phyloP scores from a whole-genome alignment of 257 asterid species.

The Penstemon eatonii region DNA sequence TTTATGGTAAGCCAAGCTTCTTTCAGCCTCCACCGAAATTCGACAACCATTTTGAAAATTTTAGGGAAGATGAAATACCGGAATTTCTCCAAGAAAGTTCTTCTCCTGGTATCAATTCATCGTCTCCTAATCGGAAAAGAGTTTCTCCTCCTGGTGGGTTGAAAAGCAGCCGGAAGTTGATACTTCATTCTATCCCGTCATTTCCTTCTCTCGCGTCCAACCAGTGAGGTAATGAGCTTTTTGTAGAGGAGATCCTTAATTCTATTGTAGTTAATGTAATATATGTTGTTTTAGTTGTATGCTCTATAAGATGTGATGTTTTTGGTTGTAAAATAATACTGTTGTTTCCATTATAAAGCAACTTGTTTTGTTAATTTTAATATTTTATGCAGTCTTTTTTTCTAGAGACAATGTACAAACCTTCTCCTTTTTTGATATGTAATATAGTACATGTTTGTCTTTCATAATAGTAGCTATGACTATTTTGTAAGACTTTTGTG shows the following conservation, averaged over 20 bases:
- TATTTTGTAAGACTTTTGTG: not conserved
- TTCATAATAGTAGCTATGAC: constrained; percentile 19
- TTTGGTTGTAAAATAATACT: not conserved
- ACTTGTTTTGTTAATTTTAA: constrained; percentile 2
- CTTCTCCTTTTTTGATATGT: not conserved
- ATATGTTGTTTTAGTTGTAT: constrained; percentile 22
- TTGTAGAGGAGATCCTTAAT: constrained; percentile 15
- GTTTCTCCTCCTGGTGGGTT: constrained; percentile 61
- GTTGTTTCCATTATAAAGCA: not conserved
- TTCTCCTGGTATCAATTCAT: constrained; percentile 52
- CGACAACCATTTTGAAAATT: constrained; percentile 50
- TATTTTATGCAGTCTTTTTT: not conserved
- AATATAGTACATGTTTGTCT: constrained; percentile 25
- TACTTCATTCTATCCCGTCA: constrained; percentile 69
- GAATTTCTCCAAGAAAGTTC: constrained; percentile 65
- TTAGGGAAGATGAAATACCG: constrained; percentile 71
- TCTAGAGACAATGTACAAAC: not conserved
- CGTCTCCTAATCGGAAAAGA: constrained; percentile 83
- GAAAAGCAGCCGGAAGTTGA: constrained; percentile 65
- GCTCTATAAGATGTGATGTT: not conserved
- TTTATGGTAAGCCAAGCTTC: constrained; percentile 43
- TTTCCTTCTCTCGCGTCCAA: constrained; percentile 65
- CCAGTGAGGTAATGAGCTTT: constrained; percentile 35
- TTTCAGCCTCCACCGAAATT: constrained; percentile 57
- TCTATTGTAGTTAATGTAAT: constrained; percentile 35